A percentile compares a stretch with the other conserved stretches of the same genome.
phyloP scores from a whole-genome alignment of 2,329 filamentous ascomycete genomes.

The Aspergillus ibericus region DNA sequence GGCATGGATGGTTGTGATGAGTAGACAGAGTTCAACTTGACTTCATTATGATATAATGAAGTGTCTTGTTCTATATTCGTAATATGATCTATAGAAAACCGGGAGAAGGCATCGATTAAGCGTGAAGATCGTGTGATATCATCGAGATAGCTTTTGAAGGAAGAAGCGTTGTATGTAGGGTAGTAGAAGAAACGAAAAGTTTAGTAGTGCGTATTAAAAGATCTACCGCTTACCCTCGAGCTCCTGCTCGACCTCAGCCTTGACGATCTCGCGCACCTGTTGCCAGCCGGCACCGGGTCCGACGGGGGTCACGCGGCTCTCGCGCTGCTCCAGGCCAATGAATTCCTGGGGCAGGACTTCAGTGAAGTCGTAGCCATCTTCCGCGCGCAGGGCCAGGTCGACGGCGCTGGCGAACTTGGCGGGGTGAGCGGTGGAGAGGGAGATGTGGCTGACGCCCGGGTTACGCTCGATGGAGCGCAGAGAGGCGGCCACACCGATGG shows the following conservation, averaged over 20 bases:
- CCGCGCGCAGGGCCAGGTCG: slow-evolving; percentile 69
- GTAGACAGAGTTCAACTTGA: too few relatives aligned
- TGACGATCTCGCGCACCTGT: slow-evolving; percentile 72
- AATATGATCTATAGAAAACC: not conserved
- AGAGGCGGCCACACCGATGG: slow-evolving; percentile 79
- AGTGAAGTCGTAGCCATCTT: slow-evolving; percentile 73
- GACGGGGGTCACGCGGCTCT: slow-evolving; percentile 70
- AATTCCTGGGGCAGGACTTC: slow-evolving; percentile 81
- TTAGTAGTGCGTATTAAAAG: not conserved
- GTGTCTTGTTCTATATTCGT: too few relatives aligned
- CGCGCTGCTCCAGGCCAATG: slow-evolving; percentile 71
- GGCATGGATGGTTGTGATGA: too few relatives aligned
- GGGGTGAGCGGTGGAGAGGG: slow-evolving; percentile 89
- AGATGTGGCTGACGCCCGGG: slow-evolving; percentile 65
- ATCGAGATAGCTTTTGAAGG: slow-evolving; percentile 1
- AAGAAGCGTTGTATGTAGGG: not conserved
- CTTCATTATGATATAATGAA: too few relatives aligned
- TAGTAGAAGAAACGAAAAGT: slow-evolving; percentile 33
- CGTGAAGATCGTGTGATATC: not conserved
- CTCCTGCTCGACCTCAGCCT: slow-evolving; percentile 64
- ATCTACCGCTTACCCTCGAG: slow-evolving; percentile 27
- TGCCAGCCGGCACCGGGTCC: slow-evolving; percentile 67
- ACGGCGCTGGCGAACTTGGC: slow-evolving; percentile 92
- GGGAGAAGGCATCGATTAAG: not conserved
- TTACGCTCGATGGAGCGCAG: slow-evolving; percentile 64